Conservation (phyloP, 257 asterid species). For the Gentiana macrophylla region DNA sequence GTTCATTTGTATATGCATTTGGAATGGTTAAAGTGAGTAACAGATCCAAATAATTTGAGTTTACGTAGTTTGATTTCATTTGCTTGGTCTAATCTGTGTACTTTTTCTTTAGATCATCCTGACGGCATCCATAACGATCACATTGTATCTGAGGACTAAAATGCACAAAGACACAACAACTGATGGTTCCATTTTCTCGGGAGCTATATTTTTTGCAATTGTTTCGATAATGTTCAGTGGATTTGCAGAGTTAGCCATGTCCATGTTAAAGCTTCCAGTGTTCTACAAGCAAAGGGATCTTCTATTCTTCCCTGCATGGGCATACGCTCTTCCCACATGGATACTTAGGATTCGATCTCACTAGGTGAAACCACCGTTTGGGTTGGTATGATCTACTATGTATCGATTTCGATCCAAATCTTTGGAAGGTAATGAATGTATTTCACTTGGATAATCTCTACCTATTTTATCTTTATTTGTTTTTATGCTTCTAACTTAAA, state of each 20-base stretch:
- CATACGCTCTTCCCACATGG: conserved; percentile 81
- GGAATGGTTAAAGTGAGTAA: conserved; percentile 11
- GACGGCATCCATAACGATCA: conserved; percentile 53
- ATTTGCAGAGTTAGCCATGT: conserved; percentile 69
- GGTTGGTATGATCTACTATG: conserved; percentile 13
- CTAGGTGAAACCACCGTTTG: conserved; percentile 57
- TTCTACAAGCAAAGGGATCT: conserved; percentile 87
- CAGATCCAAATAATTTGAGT: conserved; percentile 3
- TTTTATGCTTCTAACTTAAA: conserved; percentile 10
- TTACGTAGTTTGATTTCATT: not conserved
- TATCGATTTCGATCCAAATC: conserved; percentile 77
- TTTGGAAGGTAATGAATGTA: conserved; percentile 32
- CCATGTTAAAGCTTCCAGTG: conserved; percentile 76
- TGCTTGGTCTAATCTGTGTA: not conserved
- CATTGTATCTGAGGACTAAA: conserved; percentile 35
- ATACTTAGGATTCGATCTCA: conserved; percentile 64
- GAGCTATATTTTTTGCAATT: conserved; percentile 73
- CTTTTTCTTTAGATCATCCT: conserved; percentile 36
- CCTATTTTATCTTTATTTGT: too few relatives aligned
- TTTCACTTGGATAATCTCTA: not conserved
- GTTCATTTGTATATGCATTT: conserved; percentile 15
- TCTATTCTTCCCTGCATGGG: conserved; percentile 82
- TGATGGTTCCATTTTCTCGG: conserved; percentile 69
- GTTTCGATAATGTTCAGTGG: conserved; percentile 83
- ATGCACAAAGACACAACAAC: conserved; percentile 50